These are phyloP conservation scores for Haematococcus lacustris DNA, from an alignment of 139 green algal species.

Conservation along the genomic window DNA sequence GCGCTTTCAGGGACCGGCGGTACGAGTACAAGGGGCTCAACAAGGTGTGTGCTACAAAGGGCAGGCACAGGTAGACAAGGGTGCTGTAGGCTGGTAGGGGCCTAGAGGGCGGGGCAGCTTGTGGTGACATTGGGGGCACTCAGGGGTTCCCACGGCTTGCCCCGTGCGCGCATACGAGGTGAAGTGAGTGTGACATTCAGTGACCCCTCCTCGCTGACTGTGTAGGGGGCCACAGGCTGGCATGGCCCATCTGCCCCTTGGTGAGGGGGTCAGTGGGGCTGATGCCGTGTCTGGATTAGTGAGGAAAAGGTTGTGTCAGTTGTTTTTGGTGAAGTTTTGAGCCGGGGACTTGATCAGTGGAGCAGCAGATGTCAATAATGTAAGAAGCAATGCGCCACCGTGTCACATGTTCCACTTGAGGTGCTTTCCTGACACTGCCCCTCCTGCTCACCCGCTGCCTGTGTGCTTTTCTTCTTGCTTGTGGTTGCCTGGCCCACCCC, in stretches of 20 bases:
- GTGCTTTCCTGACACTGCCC: background rate
- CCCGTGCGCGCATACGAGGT: background rate
- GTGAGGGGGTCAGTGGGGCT: too few species aligned
- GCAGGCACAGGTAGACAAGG: background rate
- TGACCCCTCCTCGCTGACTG: background rate
- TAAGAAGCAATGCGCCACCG: background rate
- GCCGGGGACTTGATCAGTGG: too few species aligned
- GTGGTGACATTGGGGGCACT: background rate
- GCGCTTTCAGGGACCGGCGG: conserved; percentile 90
- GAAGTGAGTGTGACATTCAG: background rate
- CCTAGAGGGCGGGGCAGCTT: background rate
- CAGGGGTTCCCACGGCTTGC: background rate
- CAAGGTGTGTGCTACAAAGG: conserved; percentile 13
- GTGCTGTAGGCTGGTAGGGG: background rate
- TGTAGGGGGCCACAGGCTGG: too few species aligned
- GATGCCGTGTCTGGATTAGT: too few species aligned
- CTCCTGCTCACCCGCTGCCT: background rate
- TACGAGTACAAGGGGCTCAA: conserved; percentile 99
- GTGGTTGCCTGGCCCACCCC: background rate
- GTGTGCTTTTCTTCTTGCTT: background rate
- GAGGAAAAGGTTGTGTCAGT: too few species aligned
- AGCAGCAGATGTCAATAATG: too few species aligned
- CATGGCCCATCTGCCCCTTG: too few species aligned
- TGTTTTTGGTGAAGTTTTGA: too few species aligned
- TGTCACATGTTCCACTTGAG: background rate